Base-by-base conservation (phyloP, 2,329 filamentous ascomycete genomes). In the Stachybotrys echinatus region DNA sequence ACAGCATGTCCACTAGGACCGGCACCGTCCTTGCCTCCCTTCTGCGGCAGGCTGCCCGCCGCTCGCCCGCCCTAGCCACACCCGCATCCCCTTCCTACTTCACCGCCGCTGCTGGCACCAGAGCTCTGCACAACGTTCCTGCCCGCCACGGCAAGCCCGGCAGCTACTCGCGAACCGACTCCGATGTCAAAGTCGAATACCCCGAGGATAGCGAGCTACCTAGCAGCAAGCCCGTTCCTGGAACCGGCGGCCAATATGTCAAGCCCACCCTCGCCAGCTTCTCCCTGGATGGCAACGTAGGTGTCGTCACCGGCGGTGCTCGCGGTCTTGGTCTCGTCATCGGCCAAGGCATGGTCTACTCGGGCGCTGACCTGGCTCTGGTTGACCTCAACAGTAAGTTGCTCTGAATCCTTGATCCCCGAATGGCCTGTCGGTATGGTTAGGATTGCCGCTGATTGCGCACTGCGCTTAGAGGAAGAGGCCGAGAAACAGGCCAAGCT, bases 281-380 rank as follows among this genome's bases (percentile, higher is more conserved):
- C 73, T 92, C 90, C 8, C 80, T 97, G 31, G 87, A 95, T 65
- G 88, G 84, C 53, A 87, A 85, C 63, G 88, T 92, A 8, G 90
- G 84, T 44, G 76, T 96, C 39, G 88, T 97, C 38, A 97, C 92
- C 1, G 92, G 92, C 48, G 92, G 92, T 64, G 92, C 92, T 22
- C 80, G 92, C 64, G 92, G 92, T 7, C 71, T 97, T 51, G 92
- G 92, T 38, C 75, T 96, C 53, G 91, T 95, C 59, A 96, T 97
- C 88, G 88, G 87, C 47, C 91, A 96, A 74, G 91, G 88, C 44
- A 82, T 96, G 69, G 88, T 96, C 48, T 85, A 89, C 48, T 94
- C 88, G 48, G 92, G 92, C 48, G 88, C 89, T 10, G 86, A 95
- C 67, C 78, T 96, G 54, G 92, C 92, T 40, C 88, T 97, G 68